phyloP scores from a whole-genome alignment of 148 eudicot species.

The Silene conica region DNA sequence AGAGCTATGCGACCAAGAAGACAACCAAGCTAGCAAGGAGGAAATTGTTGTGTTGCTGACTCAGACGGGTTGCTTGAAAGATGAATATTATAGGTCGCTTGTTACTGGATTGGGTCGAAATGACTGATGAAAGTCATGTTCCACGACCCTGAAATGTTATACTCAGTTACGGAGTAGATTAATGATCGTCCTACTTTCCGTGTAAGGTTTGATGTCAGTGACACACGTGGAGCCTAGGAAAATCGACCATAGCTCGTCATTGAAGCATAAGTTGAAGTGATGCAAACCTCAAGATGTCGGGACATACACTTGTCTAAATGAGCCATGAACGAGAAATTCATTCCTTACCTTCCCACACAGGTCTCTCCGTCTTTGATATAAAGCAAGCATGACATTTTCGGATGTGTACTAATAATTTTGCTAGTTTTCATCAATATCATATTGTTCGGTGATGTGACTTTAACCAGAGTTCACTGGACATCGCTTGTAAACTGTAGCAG shows the following conservation, averaged over 20 bases:
- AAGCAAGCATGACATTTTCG: neutral
- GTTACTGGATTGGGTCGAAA: conserved; percentile 14
- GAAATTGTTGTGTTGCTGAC: conserved; percentile 46
- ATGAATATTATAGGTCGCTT: conserved; percentile 43
- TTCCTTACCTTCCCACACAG: neutral
- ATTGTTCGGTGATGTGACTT: neutral
- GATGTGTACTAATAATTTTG: neutral
- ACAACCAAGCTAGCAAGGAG: conserved; percentile 43
- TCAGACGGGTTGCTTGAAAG: conserved; percentile 52
- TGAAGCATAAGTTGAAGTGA: neutral
- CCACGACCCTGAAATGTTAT: conserved; percentile 23
- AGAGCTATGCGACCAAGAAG: conserved; percentile 36
- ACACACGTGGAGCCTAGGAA: neutral
- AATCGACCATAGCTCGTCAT: neutral
- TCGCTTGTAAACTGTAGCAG: too few relatives aligned
- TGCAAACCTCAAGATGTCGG: neutral
- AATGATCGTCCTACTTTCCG: neutral
- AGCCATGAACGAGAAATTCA: neutral
- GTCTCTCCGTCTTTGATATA: neutral
- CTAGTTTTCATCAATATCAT: neutral
- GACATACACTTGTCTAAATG: neutral
- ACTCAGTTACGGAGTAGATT: conserved; percentile 14
- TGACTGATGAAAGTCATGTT: conserved; percentile 5
- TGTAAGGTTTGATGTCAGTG: neutral
- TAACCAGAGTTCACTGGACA: neutral